These are phyloP conservation scores for Saitozyma sp. DNA, from an alignment of 768 basidiomycete genomes.

Conservation along the genomic window DNA sequence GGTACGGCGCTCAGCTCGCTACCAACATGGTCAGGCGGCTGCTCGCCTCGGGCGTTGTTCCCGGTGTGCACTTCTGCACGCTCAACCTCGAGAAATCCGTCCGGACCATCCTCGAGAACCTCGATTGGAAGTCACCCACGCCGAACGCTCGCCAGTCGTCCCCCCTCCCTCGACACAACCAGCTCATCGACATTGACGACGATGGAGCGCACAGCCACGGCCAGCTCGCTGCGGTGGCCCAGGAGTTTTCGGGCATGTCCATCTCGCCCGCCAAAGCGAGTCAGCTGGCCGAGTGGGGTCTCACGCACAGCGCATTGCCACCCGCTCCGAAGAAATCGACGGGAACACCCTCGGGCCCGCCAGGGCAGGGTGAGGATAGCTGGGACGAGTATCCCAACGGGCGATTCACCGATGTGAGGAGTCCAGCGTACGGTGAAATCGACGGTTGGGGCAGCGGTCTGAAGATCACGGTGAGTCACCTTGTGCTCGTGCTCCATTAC, in stretches of 20 bases:
- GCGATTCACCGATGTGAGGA: slow-evolving; percentile 53
- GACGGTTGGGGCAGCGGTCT: slow-evolving; percentile 53
- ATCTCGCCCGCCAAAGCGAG: slow-evolving; percentile 55
- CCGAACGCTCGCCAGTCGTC: slow-evolving; percentile 26
- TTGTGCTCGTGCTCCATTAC: neutral
- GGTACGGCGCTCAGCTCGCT: slow-evolving; percentile 85
- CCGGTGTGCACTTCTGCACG: slow-evolving; percentile 90
- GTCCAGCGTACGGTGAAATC: slow-evolving; percentile 54
- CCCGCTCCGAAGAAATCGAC: slow-evolving; percentile 39
- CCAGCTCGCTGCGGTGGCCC: slow-evolving; percentile 7
- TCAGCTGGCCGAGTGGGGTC: slow-evolving; percentile 46
- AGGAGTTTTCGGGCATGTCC: slow-evolving; percentile 44
- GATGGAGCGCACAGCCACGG: neutral
- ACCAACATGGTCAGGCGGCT: slow-evolving; percentile 71
- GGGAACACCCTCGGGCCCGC: slow-evolving; percentile 30
- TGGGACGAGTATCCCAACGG: slow-evolving; percentile 55
- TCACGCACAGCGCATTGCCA: slow-evolving; percentile 39
- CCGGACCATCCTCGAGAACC: slow-evolving; percentile 72
- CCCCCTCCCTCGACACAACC: slow-evolving; percentile 49
- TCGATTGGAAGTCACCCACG: slow-evolving; percentile 63
- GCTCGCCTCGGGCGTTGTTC: slow-evolving; percentile 54
- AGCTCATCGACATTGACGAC: slow-evolving; percentile 46
- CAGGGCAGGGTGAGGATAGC: slow-evolving; percentile 42
- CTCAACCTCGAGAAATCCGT: slow-evolving; percentile 97
- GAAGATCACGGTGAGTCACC: slow-evolving; percentile 48